phyloP scores from a whole-genome alignment of 2,329 filamentous ascomycete genomes.

The Thelonectria discophora region DNA sequence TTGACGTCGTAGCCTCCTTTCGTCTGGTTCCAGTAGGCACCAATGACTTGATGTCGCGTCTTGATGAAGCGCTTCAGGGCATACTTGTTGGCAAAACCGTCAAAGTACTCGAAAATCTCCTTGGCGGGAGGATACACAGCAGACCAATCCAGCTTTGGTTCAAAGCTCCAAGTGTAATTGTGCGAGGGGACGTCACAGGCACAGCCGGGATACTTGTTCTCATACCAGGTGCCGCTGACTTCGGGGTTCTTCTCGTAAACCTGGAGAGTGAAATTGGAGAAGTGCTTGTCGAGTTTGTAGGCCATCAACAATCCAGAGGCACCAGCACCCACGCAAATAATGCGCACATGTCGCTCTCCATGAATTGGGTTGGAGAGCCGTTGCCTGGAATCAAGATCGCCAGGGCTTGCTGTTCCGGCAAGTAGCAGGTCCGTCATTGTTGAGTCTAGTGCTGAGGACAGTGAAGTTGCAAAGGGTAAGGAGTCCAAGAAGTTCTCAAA shows the following conservation, averaged over 20 bases:
- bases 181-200: slow-evolving; percentile 63
- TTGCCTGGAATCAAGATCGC: slow-evolving; percentile 28
- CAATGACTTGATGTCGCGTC: slow-evolving; percentile 52
- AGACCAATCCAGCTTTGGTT: slow-evolving; percentile 57
- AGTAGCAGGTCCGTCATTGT: slow-evolving; percentile 27
- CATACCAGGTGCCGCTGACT: slow-evolving; percentile 67
- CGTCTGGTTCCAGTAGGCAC: slow-evolving; percentile 56
- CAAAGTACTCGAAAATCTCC: slow-evolving; percentile 66
- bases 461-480: too few species aligned
- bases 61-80: slow-evolving; percentile 55
- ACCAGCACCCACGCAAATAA: slow-evolving; percentile 30
- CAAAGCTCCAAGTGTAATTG: slow-evolving; percentile 61
- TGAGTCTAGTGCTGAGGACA: background rate
- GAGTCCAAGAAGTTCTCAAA: too few species aligned
- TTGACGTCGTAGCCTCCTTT: slow-evolving; percentile 54
- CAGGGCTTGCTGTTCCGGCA: slow-evolving; percentile 25
- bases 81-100: slow-evolving; percentile 58
- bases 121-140: slow-evolving; percentile 63
- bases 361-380: slow-evolving; percentile 34
- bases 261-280: slow-evolving; percentile 23
- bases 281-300: slow-evolving; percentile 29
- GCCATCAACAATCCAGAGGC: slow-evolving; percentile 24
- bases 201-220: slow-evolving; percentile 67
- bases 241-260: slow-evolving; percentile 66
- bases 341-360: slow-evolving; percentile 33